Percentiles rank a stretch among this genome's conserved stretches.
phyloP scores from a whole-genome alignment of 768 basidiomycete species.

The Termitomyces sp. region DNA sequence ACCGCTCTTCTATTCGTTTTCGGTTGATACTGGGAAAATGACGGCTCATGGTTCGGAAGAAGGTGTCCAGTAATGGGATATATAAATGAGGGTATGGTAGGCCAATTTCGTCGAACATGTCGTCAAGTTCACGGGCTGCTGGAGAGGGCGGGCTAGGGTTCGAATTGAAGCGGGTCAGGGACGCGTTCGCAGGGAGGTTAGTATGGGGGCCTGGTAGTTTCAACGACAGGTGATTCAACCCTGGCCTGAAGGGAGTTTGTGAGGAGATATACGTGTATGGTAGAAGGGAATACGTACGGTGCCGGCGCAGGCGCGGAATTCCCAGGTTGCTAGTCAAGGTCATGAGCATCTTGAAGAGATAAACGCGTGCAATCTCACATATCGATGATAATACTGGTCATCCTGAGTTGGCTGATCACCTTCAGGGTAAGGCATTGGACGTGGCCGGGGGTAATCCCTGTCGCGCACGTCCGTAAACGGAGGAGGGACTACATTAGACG shows the following conservation, averaged over 20 bases:
- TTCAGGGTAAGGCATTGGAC: constrained; percentile 4
- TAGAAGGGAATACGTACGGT: background rate
- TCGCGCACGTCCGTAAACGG: background rate
- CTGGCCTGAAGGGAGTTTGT: constrained; percentile 1
- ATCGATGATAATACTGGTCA: constrained; percentile 12
- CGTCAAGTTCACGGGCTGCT: constrained; percentile 8
- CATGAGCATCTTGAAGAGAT: background rate
- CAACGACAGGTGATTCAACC: constrained; percentile 5
- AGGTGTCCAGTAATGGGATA: constrained; percentile 15
- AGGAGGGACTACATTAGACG: background rate
- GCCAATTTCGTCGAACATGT: constrained; percentile 15
- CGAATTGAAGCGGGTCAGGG: constrained; percentile 1
- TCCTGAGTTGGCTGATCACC: constrained; percentile 11
- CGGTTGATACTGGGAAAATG: constrained; percentile 18
- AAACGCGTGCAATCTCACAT: constrained; percentile 6
- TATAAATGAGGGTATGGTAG: constrained; percentile 16
- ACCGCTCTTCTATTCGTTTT: constrained; percentile 16
- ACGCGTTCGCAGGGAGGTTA: background rate
- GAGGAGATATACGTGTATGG: background rate
- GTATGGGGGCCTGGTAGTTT: constrained; percentile 5
- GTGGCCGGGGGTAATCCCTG: background rate
- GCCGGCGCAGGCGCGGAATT: background rate
- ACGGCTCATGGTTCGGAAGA: constrained; percentile 16
- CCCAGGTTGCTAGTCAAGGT: background rate
- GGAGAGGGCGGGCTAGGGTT: constrained; percentile 8